Evolutionary conservation across 2,329 filamentous ascomycete genomes (phyloP), one percentile per base, ranked within the genome.

Genomic region (Claviceps purpurea): DNA sequence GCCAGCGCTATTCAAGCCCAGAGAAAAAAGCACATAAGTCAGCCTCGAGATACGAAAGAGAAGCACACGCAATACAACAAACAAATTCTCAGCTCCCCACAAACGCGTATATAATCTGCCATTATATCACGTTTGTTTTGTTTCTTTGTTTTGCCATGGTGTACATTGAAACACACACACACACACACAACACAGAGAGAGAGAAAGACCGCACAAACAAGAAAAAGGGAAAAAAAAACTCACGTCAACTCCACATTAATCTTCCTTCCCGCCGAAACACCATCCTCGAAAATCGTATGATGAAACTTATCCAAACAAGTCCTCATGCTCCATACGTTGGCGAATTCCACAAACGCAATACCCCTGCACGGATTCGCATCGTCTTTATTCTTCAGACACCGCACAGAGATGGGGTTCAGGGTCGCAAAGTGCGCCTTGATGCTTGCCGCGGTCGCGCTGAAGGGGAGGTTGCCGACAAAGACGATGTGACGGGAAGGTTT

Each of bases 211-310:
- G 30, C 30, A 34, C 10, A 26, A 24, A 47, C 26, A 41, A 39
- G 77, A 37, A n/a, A 38, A 46, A 46, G 20, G 42, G n/a, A 42
- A 30, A n/a, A 13, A 47, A 40, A 39, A 40, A 77, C 82, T 68
- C 68, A 89, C 78, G 89, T 95, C 58, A 97, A 70, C 70, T 96
- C 91, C 26, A 96, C 87, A 64, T 95, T 96, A 62, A 97, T 94
- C 69, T 84, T 86, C 60, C 91, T 76, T 50, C 82, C 71, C 16
- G 72, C 65, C 43, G 70, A 73, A 16, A 68, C 56, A 56, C 73
- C 71, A 68, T 82, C 73, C 64, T 74, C 68, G 64, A 96, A 94
- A 57, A 77, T 76, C 54, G 81, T 85, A 70, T 96, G 90, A 70
- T 97, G 90, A 70, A 91, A 91, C 57, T 89, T 81, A 68, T 90